Evolutionary conservation across 2,329 filamentous ascomycete species (phyloP).

Genomic region (Fusarium sp.): DNA sequence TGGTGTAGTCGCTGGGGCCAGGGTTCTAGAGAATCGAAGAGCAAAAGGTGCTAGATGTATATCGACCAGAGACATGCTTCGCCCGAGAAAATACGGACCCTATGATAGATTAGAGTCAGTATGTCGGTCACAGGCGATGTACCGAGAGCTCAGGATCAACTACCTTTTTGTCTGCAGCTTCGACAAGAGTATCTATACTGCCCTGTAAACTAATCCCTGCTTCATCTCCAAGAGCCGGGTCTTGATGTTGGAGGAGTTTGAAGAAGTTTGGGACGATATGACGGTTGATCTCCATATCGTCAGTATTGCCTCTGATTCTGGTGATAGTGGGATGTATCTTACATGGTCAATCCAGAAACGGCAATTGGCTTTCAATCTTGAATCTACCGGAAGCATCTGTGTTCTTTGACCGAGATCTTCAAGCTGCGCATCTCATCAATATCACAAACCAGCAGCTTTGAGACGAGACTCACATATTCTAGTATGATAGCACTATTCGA

Average conservation of each 20-base stretch:
- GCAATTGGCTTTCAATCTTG: conserved; percentile 76
- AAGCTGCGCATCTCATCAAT: conserved; percentile 55
- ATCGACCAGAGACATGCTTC: conserved; percentile 71
- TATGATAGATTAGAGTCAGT: conserved; percentile 28
- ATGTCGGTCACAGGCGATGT: not conserved
- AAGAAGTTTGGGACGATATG: conserved; percentile 82
- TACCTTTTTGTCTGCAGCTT: conserved; percentile 60
- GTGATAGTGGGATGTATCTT: conserved; percentile 19
- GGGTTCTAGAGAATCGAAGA: conserved; percentile 72
- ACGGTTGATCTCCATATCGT: conserved; percentile 70
- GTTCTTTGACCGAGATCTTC: conserved; percentile 75
- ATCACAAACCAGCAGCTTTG: not conserved
- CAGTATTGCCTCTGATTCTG: not conserved
- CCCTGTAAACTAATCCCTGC: conserved; percentile 70
- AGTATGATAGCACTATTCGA: conserved; percentile 85
- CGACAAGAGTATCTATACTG: conserved; percentile 66
- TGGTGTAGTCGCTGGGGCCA: conserved; percentile 74
- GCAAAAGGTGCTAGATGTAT: conserved; percentile 82
- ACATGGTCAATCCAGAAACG: conserved; percentile 86
- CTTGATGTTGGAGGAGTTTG: conserved; percentile 73
- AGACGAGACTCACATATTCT: conserved; percentile 74
- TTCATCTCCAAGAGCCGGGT: conserved; percentile 66
- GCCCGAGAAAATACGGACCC: conserved; percentile 75
- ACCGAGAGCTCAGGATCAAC: not conserved
- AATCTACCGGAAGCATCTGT: conserved; percentile 70